These are phyloP conservation scores for Starmerella lactis-condensi DNA, from an alignment of 805 yeast species.

Conservation along the genomic window DNA sequence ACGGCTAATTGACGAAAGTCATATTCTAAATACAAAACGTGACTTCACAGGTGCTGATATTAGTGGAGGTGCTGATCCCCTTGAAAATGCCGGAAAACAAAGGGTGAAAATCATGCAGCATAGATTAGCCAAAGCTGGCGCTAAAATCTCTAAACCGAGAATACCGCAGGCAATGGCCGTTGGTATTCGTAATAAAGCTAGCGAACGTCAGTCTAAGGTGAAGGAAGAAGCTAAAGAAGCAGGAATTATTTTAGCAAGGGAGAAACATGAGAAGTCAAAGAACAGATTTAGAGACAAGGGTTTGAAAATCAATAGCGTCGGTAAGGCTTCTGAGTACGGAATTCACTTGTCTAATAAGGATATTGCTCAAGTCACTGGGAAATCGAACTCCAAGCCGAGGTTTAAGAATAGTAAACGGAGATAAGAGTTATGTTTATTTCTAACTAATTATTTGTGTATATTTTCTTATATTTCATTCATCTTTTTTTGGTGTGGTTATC, in stretches of 20 bases:
- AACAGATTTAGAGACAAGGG: constrained; percentile 50
- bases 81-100: constrained; percentile 24
- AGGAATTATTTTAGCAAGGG: constrained; percentile 65
- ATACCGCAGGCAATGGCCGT: constrained; percentile 82
- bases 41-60: constrained; percentile 22
- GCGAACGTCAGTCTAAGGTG: constrained; percentile 30
- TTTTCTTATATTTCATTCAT: no score
- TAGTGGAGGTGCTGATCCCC: constrained; percentile 18
- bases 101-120: constrained; percentile 24
- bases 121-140: constrained; percentile 23
- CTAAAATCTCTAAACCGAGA: constrained; percentile 35
- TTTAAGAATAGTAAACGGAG: no score
- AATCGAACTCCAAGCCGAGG: no score
- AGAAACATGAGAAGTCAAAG: constrained; percentile 27
- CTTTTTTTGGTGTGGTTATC: no score
- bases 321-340: constrained; percentile 17
- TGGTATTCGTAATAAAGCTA: constrained; percentile 52
- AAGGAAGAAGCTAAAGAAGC: constrained; percentile 74
- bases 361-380: constrained; percentile 13
- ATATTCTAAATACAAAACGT: constrained; percentile 29
- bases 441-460: no score
- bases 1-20: constrained; percentile 48
- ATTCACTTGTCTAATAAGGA: constrained; percentile 13
- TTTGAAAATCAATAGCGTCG: constrained; percentile 34
- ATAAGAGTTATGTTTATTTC: no score